Conservation (phyloP, 257 asterid genomes). For the Capsicum pubescens region DNA sequence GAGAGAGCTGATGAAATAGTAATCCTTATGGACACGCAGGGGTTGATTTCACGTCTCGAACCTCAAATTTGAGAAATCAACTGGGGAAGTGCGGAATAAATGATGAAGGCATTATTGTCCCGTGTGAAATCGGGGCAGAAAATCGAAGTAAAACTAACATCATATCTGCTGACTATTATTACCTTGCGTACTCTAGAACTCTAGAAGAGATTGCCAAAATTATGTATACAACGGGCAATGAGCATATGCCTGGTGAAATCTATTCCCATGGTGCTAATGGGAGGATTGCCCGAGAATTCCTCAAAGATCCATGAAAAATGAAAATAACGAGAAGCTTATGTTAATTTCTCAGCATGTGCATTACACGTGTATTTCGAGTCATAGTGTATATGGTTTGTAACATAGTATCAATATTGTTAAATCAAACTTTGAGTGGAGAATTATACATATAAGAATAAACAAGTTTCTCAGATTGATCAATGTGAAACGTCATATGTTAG, state of each 20-base stretch:
- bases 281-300: conserved; percentile 43
- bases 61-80: conserved; percentile 47
- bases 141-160: conserved; percentile 42
- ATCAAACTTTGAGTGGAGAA: background rate
- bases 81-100: conserved; percentile 49
- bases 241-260: conserved; percentile 48
- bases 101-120: conserved; percentile 55
- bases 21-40: conserved; percentile 48
- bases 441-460: no score
- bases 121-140: conserved; percentile 48
- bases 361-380: background rate
- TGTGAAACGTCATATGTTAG: no score
- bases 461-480: background rate
- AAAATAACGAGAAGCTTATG: no score
- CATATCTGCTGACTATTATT: conserved; percentile 49
- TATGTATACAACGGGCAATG: conserved; percentile 44
- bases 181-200: conserved; percentile 47
- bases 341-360: background rate
- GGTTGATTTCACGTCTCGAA: conserved; percentile 43
- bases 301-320: background rate
- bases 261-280: conserved; percentile 54
- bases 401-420: background rate
- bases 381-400: background rate
- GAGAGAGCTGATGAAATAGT: conserved; percentile 41
- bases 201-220: conserved; percentile 45